Evolutionary conservation across 2,329 filamentous ascomycete species (phyloP).

Genomic region (Aspergillus hiratsukae): DNA sequence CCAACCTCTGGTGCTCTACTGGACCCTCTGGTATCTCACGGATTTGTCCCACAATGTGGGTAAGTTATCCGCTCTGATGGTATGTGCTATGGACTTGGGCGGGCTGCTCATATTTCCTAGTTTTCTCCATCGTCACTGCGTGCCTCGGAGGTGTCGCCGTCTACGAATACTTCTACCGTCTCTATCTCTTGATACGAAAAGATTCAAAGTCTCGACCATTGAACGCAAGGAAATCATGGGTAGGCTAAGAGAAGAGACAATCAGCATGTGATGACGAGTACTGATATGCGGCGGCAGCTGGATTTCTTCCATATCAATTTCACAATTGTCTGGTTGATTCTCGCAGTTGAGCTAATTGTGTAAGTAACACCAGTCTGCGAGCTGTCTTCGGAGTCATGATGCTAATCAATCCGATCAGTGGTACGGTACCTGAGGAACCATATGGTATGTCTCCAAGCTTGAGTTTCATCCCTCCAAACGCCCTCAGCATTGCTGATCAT

Average conservation of each 20-base stretch:
- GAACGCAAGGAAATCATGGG: conserved; percentile 42
- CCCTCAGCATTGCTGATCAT: neutral
- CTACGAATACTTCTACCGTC: conserved; percentile 41
- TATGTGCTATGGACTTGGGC: neutral
- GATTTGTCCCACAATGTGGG: conserved; percentile 42
- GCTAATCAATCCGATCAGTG: conserved; percentile 20
- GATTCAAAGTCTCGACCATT: conserved; percentile 35
- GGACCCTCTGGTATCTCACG: conserved; percentile 56
- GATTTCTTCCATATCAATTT: conserved; percentile 47
- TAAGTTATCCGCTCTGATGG: conserved; percentile 19
- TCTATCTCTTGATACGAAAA: conserved; percentile 37
- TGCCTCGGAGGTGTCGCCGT: conserved; percentile 39
- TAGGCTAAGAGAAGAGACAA: conserved; percentile 13
- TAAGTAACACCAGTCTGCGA: conserved; percentile 20
- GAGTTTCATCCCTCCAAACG: neutral
- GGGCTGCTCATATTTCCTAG: conserved; percentile 14
- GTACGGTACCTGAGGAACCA: conserved; percentile 38
- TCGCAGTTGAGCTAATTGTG: conserved; percentile 41
- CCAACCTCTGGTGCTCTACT: conserved; percentile 58
- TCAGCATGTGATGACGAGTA: neutral
- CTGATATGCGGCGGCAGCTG: conserved; percentile 24
- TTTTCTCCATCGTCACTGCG: conserved; percentile 41
- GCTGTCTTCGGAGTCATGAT: conserved; percentile 10
- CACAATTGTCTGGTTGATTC: conserved; percentile 41
- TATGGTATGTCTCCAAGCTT: conserved; percentile 28